Base-by-base conservation (phyloP, 2,329 filamentous ascomycete species). In the Curvularia lunata region DNA sequence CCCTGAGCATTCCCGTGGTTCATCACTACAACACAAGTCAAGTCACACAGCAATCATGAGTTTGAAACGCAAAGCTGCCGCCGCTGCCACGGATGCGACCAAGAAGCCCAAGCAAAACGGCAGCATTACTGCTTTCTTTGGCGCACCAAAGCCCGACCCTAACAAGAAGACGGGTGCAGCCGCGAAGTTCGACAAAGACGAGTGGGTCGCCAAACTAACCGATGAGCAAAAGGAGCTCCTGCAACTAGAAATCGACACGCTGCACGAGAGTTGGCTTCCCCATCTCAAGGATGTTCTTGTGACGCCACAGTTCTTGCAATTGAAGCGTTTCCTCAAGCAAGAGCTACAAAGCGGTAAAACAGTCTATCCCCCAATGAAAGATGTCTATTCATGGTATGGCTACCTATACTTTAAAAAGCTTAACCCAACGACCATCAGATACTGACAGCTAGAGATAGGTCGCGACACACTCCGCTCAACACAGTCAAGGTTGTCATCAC, bases 401-500 rank as follows among this genome's bases (percentile, higher is more conserved):
- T 13, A 47, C 19, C 34, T 21, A 27, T 4, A 4, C 34, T n/a
- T 52, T 16, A 37, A 16, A 12, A 16, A 13, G 34, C 19, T n/a
- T 13, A 10, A 16, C 28, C 10, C 4, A 10, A 12, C 21, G 13
- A 23, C 13, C 10, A 8, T 28, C 16, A 27, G 21, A 43, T 9
- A 48, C 59, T 68, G 13, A 64, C 19, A 34, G n/a, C 5, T 3
- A 4, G 41, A 38, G 3, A 28, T 58, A 97, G 94, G 94, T 97
- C 94, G 59, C 90, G 92, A 25, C 90, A 96, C 76, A 97, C 94
- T 0, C 93, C 95, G 7, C 88, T 99, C 68, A 82, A 89, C 80
- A 89, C 84, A 13, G 93, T 98, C 76, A 97, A 96, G 77, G 90
- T 91, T 56, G 93, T 99, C 59, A 92, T 99, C 72, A 79, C 98